Conservation (phyloP, 371 early-diverging fungal genomes). For the Apophysomyces trapeziformis region DNA sequence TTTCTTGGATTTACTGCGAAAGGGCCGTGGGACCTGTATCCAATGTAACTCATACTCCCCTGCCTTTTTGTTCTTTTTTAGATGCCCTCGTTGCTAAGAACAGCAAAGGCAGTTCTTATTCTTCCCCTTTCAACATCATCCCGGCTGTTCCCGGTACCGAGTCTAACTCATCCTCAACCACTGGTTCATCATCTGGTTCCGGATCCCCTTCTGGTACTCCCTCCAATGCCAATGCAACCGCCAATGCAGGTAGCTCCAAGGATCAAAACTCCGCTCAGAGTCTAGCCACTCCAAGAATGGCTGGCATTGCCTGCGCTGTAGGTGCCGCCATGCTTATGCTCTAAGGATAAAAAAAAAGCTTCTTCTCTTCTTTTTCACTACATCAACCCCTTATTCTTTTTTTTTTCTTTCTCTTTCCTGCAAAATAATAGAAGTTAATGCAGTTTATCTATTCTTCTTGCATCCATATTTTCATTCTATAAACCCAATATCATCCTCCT, state of each 20-base stretch:
- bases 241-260: not conserved
- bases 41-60: not conserved
- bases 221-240: not conserved
- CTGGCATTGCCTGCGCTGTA: constrained; percentile 1
- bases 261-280: not conserved
- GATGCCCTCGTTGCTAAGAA: constrained; percentile 38
- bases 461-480: not conserved
- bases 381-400: too few relatives aligned
- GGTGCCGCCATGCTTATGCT: constrained; percentile 4
- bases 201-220: not conserved
- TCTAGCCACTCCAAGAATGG: not conserved
- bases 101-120: constrained; percentile 38
- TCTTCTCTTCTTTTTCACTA: too few relatives aligned
- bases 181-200: not conserved
- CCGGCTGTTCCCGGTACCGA: constrained; percentile 26
- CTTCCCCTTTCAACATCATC: constrained; percentile 46
- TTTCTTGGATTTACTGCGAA: not conserved
- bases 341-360: not conserved
- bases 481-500: not conserved
- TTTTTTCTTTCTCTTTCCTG: not conserved
- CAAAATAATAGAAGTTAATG: constrained; percentile 9
- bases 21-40: not conserved
- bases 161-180: constrained; percentile 12
- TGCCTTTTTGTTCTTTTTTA: constrained; percentile 13
- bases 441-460: not conserved